Conservation (phyloP, 768 basidiomycete genomes). For the Lepiota brunneoincarnata region DNA sequence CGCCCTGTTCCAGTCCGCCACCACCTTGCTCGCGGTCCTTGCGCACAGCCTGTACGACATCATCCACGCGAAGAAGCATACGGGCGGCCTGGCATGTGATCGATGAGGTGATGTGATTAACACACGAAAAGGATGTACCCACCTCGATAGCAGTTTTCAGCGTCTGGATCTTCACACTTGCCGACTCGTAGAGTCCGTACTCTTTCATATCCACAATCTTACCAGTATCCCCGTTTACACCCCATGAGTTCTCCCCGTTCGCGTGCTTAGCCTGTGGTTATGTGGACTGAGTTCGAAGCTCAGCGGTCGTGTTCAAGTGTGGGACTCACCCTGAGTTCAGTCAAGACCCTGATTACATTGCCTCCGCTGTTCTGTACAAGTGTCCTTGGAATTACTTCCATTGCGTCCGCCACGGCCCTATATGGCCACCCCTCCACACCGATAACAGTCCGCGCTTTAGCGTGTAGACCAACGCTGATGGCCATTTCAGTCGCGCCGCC, state of each 20-base stretch:
- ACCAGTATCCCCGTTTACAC: constrained; percentile 94
- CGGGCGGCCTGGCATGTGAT: constrained; percentile 63
- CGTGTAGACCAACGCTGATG: constrained; percentile 81
- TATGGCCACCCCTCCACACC: constrained; percentile 93
- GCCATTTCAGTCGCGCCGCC: constrained; percentile 99
- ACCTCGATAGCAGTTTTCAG: constrained; percentile 97
- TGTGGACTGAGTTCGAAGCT: no score
- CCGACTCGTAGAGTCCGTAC: constrained; percentile 93
- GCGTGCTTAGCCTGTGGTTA: constrained; percentile 84
- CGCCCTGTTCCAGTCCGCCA: constrained; percentile 32
- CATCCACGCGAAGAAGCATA: constrained; percentile 89
- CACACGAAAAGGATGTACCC: constrained; percentile 11
- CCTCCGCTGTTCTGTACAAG: constrained; percentile 94
- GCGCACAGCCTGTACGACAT: constrained; percentile 87
- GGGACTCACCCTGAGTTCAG: constrained; percentile 79
- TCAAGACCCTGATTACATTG: constrained; percentile 90
- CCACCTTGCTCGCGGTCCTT: constrained; percentile 63
- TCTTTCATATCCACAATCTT: constrained; percentile 95
- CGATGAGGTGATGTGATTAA: not conserved
- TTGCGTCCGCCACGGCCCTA: constrained; percentile 89
- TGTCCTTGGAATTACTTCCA: constrained; percentile 96
- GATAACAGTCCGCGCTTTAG: constrained; percentile 73
- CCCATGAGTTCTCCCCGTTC: constrained; percentile 87
- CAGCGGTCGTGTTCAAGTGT: not conserved
- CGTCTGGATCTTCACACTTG: constrained; percentile 97